Evolutionary conservation across 2,329 filamentous ascomycete species (phyloP).

Genomic region (Aquanectria penicillioides): DNA sequence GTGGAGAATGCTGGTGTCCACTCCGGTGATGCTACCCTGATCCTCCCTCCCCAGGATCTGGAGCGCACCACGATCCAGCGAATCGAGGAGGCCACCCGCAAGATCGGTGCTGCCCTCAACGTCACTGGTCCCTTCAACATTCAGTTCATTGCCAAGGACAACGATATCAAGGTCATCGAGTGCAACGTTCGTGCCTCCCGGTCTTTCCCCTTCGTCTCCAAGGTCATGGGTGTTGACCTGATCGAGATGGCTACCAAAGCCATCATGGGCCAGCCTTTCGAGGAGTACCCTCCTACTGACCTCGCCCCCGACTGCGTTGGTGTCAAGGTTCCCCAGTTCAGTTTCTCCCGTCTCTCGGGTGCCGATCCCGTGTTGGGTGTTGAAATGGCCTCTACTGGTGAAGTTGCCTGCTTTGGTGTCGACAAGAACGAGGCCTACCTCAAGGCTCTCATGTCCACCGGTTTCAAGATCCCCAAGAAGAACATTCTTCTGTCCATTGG

Average conservation of each 20-base stretch:
- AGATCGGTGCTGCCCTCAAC: conserved; percentile 94
- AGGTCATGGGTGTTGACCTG: conserved; percentile 96
- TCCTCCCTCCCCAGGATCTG: conserved; percentile 93
- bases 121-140: conserved; percentile 98
- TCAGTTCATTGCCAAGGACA: conserved; percentile 99
- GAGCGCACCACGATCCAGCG: conserved; percentile 87
- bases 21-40: conserved; percentile 96
- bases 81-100: conserved; percentile 93
- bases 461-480: conserved; percentile 94
- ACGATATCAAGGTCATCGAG: conserved; percentile 99
- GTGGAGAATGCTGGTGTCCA: conserved; percentile 99
- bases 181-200: conserved; percentile 97
- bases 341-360: conserved; percentile 95
- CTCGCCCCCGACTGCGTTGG: conserved; percentile 87
- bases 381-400: conserved; percentile 98
- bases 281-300: conserved; percentile 81
- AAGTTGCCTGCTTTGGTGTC: conserved; percentile 94
- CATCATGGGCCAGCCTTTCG: conserved; percentile 85
- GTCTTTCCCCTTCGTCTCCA: conserved; percentile 98
- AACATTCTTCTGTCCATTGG: conserved; percentile 96
- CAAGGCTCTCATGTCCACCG: conserved; percentile 94
- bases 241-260: conserved; percentile 99
- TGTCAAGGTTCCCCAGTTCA: conserved; percentile 99
- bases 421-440: conserved; percentile 99
- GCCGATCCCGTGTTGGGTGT: conserved; percentile 97